phyloP scores from a whole-genome alignment of 1,139 yeast species.

The Saccharomycopsis hybrid region DNA sequence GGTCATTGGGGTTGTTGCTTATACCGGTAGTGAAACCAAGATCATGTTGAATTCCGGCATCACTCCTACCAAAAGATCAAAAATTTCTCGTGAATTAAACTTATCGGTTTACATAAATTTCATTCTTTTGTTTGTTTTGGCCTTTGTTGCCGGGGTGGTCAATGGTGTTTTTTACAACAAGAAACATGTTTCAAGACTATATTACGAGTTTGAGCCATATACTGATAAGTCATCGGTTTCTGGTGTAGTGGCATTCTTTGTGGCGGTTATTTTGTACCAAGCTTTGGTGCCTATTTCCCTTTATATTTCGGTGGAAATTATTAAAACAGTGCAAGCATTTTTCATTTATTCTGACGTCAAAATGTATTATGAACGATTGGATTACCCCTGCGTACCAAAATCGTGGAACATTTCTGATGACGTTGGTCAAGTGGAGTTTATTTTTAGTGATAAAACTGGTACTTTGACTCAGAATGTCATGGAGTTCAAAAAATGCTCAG shows the following conservation, averaged over 20 bases:
- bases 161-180: constrained; percentile 70
- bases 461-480: constrained; percentile 93
- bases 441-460: constrained; percentile 95
- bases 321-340: constrained; percentile 89
- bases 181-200: constrained; percentile 50
- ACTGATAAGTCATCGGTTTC: constrained; percentile 58
- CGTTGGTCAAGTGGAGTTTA: constrained; percentile 91
- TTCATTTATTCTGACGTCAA: constrained; percentile 84
- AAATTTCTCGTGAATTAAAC: constrained; percentile 79
- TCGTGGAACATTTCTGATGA: constrained; percentile 98
- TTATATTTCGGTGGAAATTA: constrained; percentile 89
- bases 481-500: constrained; percentile 93
- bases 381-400: constrained; percentile 93
- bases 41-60: constrained; percentile 90
- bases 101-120: constrained; percentile 77
- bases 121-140: constrained; percentile 61
- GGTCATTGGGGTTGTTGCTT: constrained; percentile 87
- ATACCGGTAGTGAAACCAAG: constrained; percentile 88
- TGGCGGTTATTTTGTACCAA: constrained; percentile 83
- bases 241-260: constrained; percentile 83
- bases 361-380: constrained; percentile 79
- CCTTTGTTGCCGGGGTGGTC: constrained; percentile 75
- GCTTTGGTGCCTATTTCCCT: constrained; percentile 91
- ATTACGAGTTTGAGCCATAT: constrained; percentile 63
- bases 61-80: constrained; percentile 83